These are phyloP conservation scores for Eimeria zaria DNA, from an alignment of 169 alveolate genomes.

Conservation along the genomic window DNA sequence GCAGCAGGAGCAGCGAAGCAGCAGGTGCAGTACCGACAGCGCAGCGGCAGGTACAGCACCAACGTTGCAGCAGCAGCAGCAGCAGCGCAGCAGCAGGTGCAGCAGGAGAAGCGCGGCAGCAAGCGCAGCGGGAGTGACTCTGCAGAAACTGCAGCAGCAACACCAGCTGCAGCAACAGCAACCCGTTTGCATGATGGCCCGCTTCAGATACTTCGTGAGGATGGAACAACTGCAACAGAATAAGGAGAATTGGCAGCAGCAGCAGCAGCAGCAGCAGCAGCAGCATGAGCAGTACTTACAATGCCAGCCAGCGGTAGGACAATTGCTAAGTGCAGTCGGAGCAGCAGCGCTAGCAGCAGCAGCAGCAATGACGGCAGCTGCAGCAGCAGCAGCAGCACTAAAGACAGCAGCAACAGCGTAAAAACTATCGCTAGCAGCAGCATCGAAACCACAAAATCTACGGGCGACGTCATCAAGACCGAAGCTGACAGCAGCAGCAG, in stretches of 20 bases:
- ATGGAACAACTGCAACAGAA: not conserved
- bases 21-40: not conserved
- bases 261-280: conserved; percentile 11
- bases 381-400: too few species aligned
- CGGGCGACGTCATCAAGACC: not conserved
- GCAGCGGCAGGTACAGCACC: too few species aligned
- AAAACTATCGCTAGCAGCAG: too few species aligned
- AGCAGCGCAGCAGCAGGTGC: too few species aligned
- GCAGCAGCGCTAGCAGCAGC: conserved; percentile 12
- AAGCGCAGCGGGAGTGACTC: not conserved
- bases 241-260: not conserved
- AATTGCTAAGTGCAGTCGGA: too few species aligned
- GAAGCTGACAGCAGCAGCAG: not conserved
- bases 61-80: too few species aligned
- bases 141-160: too few species aligned
- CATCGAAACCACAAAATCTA: too few species aligned
- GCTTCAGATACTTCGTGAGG: not conserved
- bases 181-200: not conserved
- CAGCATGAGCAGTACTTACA: not conserved
- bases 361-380: not conserved
- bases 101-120: not conserved
- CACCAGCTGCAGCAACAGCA: too few species aligned
- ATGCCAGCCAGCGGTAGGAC: too few species aligned
- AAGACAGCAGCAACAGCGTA: too few species aligned
- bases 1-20: not conserved